phyloP scores from a whole-genome alignment of 2,329 filamentous ascomycete genomes.

The Pyrenophora seminiperda region DNA sequence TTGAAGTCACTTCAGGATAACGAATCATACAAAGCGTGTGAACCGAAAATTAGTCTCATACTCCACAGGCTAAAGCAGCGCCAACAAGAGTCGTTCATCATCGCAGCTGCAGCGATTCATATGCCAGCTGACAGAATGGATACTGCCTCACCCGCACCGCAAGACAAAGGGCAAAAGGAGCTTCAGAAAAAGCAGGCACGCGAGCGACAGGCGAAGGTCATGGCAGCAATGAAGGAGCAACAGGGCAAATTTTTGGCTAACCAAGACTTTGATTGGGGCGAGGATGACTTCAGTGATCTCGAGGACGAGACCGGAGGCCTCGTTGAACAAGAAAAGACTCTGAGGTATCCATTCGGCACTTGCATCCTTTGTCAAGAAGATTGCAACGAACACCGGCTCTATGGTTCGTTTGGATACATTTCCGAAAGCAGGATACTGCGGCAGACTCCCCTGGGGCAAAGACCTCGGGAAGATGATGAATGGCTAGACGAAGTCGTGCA shows the following conservation, averaged over 20 bases:
- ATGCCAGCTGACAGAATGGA: constrained; percentile 79
- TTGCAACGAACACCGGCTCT: constrained; percentile 83
- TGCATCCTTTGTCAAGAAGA: constrained; percentile 98
- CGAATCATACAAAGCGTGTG: constrained; percentile 79
- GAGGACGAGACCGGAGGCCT: constrained; percentile 65
- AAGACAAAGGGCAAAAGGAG: constrained; percentile 76
- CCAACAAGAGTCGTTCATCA: constrained; percentile 73
- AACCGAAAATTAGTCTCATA: constrained; percentile 82
- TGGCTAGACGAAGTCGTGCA: constrained; percentile 82
- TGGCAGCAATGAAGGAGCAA: constrained; percentile 98
- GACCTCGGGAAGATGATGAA: constrained; percentile 78
- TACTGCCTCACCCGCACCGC: constrained; percentile 76
- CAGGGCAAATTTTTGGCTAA: constrained; percentile 93
- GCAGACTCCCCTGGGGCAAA: too few relatives aligned
- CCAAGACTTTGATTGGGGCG: constrained; percentile 87
- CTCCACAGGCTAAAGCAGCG: constrained; percentile 85
- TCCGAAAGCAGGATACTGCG: constrained; percentile 84
- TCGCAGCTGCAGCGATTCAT: constrained; percentile 63
- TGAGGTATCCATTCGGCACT: constrained; percentile 90
- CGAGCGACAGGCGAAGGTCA: constrained; percentile 88
- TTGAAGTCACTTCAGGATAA: constrained; percentile 63
- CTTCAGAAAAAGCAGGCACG: constrained; percentile 89
- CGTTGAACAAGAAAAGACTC: constrained; percentile 71
- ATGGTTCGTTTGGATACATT: constrained; percentile 90
- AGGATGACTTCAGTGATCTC: constrained; percentile 77